These are phyloP conservation scores for Pachyrhizus erosus DNA, from an alignment of 306 rosid species.

Conservation along the genomic window DNA sequence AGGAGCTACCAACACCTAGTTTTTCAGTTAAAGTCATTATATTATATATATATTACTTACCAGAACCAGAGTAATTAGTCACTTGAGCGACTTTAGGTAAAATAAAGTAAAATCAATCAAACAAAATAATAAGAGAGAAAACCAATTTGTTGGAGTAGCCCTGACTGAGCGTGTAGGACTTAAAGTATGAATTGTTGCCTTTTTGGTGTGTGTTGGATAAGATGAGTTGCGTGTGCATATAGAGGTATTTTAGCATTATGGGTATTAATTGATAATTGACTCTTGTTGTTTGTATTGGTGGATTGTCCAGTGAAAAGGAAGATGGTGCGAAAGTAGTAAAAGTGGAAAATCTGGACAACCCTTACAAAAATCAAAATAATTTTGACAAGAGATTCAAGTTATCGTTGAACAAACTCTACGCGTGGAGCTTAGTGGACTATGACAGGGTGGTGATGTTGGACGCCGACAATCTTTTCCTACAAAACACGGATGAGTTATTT, in stretches of 20 bases:
- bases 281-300: not conserved
- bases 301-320: conserved; percentile 64
- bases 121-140: not conserved
- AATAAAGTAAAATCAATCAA: too few species aligned
- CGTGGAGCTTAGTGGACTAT: conserved; percentile 85
- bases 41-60: too few species aligned
- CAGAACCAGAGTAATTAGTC: too few species aligned
- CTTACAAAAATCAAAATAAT: conserved; percentile 67
- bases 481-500: conserved; percentile 77
- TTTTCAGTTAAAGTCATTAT: not conserved
- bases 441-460: conserved; percentile 92
- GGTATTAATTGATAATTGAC: conserved; percentile 14
- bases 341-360: conserved; percentile 83
- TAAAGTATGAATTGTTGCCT: not conserved
- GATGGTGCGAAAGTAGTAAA: conserved; percentile 90
- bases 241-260: not conserved
- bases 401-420: conserved; percentile 84
- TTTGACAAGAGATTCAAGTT: conserved; percentile 79
- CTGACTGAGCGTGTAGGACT: not conserved
- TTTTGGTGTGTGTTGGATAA: not conserved
- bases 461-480: conserved; percentile 88
- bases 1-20: not conserved
- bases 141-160: conserved; percentile 8
- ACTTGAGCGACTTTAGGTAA: too few species aligned
- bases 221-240: not conserved